Percentiles rank a stretch among this genome's conserved stretches.
phyloP scores from a whole-genome alignment of 2,329 filamentous ascomycete genomes.

The Beauveria sp. region DNA sequence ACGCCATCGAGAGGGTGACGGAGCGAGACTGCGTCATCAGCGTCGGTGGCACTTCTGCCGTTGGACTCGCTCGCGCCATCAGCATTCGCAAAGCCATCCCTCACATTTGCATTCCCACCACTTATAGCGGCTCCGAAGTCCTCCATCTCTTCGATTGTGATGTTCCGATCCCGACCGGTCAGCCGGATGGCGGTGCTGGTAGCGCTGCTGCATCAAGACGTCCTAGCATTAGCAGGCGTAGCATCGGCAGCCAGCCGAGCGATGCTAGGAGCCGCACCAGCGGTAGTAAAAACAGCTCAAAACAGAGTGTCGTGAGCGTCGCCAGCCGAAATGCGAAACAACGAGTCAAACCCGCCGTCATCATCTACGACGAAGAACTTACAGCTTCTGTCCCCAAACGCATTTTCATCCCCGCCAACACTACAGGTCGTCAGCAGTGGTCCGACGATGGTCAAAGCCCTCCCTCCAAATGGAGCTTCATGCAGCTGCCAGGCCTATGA shows the following conservation, averaged over 20 bases:
- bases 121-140: conserved; percentile 54
- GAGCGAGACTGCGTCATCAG: conserved; percentile 50
- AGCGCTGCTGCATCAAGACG: neutral
- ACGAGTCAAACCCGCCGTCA: conserved; percentile 20
- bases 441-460: conserved; percentile 17
- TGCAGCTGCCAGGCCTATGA: conserved; percentile 29
- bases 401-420: conserved; percentile 22
- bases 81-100: conserved; percentile 43
- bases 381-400: conserved; percentile 21
- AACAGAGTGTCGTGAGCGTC: neutral
- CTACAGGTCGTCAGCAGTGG: neutral
- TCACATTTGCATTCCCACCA: conserved; percentile 53
- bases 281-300: conserved; percentile 12
- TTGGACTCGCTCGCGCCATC: conserved; percentile 50
- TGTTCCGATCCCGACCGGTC: conserved; percentile 2
- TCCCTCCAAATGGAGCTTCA: conserved; percentile 24
- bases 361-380: conserved; percentile 32
- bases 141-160: conserved; percentile 31
- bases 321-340: conserved; percentile 16
- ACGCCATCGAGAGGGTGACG: conserved; percentile 20
- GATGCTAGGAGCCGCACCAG: conserved; percentile 7
- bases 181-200: conserved; percentile 10
- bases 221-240: conserved; percentile 6
- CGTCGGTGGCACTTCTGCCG: conserved; percentile 55
- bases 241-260: conserved; percentile 6